Percentiles rank a stretch among this genome's conserved stretches.
Evolutionary conservation across 768 basidiomycete genomes (phyloP).

Genomic region (Kwoniella heveanensis): DNA sequence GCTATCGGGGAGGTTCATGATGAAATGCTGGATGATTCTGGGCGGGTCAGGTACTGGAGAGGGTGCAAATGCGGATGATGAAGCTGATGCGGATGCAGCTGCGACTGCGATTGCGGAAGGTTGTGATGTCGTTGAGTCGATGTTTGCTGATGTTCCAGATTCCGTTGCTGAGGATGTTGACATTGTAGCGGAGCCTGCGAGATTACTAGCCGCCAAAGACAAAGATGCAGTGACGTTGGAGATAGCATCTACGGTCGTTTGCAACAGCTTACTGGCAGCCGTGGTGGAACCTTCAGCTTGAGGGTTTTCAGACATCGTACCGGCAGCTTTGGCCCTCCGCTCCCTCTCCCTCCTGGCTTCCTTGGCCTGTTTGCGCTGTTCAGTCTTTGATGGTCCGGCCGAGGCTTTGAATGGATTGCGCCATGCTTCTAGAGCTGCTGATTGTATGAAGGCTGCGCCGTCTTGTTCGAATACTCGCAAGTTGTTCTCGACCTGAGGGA

Average conservation of each 20-base stretch:
- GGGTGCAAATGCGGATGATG: too few species aligned
- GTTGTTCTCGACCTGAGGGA: conserved; percentile 70
- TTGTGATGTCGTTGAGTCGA: background rate
- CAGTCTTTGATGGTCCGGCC: background rate
- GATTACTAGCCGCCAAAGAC: background rate
- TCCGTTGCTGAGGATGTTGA: background rate
- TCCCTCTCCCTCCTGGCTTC: conserved; percentile 7
- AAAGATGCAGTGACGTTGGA: conserved; percentile 2
- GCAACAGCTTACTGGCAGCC: background rate
- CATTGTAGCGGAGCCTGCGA: too few species aligned
- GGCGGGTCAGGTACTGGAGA: conserved; percentile 24
- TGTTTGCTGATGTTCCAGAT: background rate
- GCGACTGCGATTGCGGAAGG: too few species aligned
- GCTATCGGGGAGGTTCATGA: conserved; percentile 97
- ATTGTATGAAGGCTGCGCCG: conserved; percentile 79
- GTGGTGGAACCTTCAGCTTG: background rate
- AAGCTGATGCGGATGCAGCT: background rate
- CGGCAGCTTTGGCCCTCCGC: background rate
- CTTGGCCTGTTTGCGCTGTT: background rate
- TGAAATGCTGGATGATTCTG: conserved; percentile 73
- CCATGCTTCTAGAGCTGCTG: conserved; percentile 62
- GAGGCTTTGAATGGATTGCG: conserved; percentile 68
- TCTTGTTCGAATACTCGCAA: conserved; percentile 79
- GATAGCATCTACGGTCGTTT: background rate
- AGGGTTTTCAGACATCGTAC: too few species aligned